Base-by-base conservation (phyloP, 1,139 yeast genomes). In the Yamadazyma dendronema region DNA sequence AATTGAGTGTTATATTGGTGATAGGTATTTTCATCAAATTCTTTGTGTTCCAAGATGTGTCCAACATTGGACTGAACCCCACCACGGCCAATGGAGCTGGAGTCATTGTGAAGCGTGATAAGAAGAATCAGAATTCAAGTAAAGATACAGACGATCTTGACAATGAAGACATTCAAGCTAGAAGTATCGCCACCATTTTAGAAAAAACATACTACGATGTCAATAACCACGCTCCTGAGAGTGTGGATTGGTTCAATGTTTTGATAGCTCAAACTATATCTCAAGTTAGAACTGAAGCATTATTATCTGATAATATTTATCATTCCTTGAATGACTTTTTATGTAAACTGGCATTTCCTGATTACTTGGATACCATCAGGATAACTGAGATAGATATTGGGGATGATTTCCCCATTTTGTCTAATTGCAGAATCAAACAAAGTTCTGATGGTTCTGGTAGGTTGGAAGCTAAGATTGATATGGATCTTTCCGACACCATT, bases 161-260 rank as follows among this genome's bases (percentile, higher is more conserved):
- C 46, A 40, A 55, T 21, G 42, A 43, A 2, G 41, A 42, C 24
- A 39, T 33, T 17, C 47, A 43, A 12, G 40, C 45, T 23, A 37
- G 50, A 3, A 57, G 52, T 30, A 48, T 59, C 5, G 37, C 53
- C 51, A 49, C 81, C 0, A 86, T 90, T 21, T 66, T 92, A 36
- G 97, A 90, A 48, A 90, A 89, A 54, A 89, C 97, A 0, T 89
- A 88, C 55, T 94, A 94, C 58, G 88, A 92, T 54, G 97, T 92
- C 1, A 80, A 82, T 31, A 81, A 81, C 17, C 98, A 94, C 57
- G 70, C 83, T 3, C 77, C 97, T 0, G 99, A 92, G 63, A 84
- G 96, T 0, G 65, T 92, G 39, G 98, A 92, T 59, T 92, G 99
- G 98, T 88, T 92, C 57, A 92, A 92, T 52, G 97, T 92, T 1